Base-by-base conservation (phyloP, 2,329 filamentous ascomycete species). In the Ceratocystis harringtonii region DNA sequence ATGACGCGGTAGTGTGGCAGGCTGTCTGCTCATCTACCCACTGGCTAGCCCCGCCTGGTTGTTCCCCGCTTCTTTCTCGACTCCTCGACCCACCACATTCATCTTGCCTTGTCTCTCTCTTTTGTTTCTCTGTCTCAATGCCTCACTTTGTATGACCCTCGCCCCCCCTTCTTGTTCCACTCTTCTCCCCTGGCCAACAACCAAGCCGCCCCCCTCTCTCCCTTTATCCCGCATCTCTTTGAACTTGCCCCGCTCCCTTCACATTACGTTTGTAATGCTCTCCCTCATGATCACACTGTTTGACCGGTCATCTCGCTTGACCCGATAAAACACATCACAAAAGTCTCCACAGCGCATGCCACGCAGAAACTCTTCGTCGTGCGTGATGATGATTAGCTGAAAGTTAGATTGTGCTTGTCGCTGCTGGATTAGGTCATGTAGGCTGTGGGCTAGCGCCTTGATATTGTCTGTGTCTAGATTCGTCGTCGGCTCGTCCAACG, bases 401-500 rank as follows among this genome's bases (percentile, higher is more conserved):
- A 99, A 96, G 74, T 99, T 99, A 65, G 85, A 83, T 80, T 99
- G 94, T 68, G 87, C 84, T 73, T 88, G 84, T 6, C 95, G 85
- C 17, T 86, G 78, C 71, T 87, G 82, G 76, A 99, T 97, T 72
- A 99, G 96, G 71, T 86, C 83, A 72, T 94, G 87, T 71, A 99
- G 77, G 60, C 88, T 90, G 73, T 88, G 82, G 7, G 94, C 94
- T 55, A 99, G 81, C 68, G 89, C 89, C 68, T 87, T 86, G 75
- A 97, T 97, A 75, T 99, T 99, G 77, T 96, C 92, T 68, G 85
- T 83, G 73, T 99, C 94, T 55, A 99, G 84, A 72, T 99, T 99
- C 1, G 94, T 99, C 0, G 94, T 99, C 5, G 94, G 94, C 76
- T 99, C 94, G 75, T 99, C 94, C 15, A 99, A 86, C 44, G 94